Conservation (phyloP, 2,329 filamentous ascomycete genomes). For the Talaromyces albobiverticillius region DNA sequence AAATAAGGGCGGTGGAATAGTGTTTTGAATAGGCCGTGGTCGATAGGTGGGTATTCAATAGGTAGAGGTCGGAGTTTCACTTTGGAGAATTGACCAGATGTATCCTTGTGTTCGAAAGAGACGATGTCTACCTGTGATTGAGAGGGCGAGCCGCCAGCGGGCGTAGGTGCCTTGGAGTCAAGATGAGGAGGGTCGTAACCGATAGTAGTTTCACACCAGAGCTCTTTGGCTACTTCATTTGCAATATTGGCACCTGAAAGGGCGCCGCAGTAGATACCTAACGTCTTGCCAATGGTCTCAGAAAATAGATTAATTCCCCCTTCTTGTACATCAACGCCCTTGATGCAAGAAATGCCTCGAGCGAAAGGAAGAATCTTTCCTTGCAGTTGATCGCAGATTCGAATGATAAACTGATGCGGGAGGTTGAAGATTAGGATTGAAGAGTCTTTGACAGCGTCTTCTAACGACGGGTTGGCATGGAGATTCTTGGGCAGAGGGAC, state of each 20-base stretch:
- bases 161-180: conserved; percentile 75
- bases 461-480: conserved; percentile 43
- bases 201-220: conserved; percentile 95
- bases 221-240: conserved; percentile 88
- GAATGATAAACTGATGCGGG: conserved; percentile 84
- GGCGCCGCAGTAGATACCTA: conserved; percentile 95
- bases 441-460: conserved; percentile 75
- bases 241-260: conserved; percentile 96
- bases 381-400: conserved; percentile 77
- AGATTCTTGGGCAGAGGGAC: conserved; percentile 76
- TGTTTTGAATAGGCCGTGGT: conserved; percentile 76
- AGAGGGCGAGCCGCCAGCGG: conserved; percentile 48
- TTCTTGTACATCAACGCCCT: conserved; percentile 90
- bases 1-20: conserved; percentile 97
- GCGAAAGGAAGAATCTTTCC: conserved; percentile 90
- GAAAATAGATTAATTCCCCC: conserved; percentile 86
- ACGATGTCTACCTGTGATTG: conserved; percentile 50
- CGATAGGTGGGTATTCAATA: conserved; percentile 77
- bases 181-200: conserved; percentile 90
- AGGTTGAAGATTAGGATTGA: conserved; percentile 95
- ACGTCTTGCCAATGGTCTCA: conserved; percentile 84
- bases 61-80: conserved; percentile 73
- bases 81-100: conserved; percentile 64
- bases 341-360: conserved; percentile 94
- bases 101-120: conserved; percentile 64